Evolutionary conservation across 148 eudicot species (phyloP).

Genomic region (Chenopodium album): DNA sequence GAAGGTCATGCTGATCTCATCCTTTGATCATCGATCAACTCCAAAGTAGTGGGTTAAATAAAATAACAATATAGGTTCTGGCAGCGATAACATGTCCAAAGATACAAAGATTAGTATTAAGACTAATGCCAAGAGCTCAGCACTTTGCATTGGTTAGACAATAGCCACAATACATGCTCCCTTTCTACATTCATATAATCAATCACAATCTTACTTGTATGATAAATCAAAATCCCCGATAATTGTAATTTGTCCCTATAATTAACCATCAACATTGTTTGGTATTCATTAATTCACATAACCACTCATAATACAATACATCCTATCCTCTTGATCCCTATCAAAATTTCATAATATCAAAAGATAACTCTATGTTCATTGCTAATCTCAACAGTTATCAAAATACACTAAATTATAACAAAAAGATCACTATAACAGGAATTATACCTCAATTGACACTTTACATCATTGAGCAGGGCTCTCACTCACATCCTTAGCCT

Average conservation of each 20-base stretch:
- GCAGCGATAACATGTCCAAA: no score
- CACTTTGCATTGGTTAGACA: neutral
- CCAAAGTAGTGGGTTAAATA: no score
- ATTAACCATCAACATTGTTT: neutral
- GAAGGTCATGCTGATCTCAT: neutral
- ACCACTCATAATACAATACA: neutral
- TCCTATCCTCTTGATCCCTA: neutral
- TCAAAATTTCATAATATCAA: neutral
- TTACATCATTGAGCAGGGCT: neutral
- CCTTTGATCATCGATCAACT: no score
- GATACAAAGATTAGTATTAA: no score
- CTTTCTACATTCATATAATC: neutral
- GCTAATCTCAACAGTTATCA: neutral
- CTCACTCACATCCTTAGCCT: slow-evolving; percentile 1
- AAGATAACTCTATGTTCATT: neutral
- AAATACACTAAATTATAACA: neutral
- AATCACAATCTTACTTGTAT: neutral
- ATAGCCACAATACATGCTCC: no score
- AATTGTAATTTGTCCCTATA: neutral
- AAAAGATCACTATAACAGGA: neutral
- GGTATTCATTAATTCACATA: neutral
- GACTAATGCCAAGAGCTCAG: neutral
- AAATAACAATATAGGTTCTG: no score
- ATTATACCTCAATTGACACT: slow-evolving; percentile 7
- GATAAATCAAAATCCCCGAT: neutral